Percentiles rank a stretch among this genome's conserved stretches.
These are phyloP conservation scores for Rutidosis leptorrhynchoides DNA, from an alignment of 129 eudicot species.

Conservation along the genomic window DNA sequence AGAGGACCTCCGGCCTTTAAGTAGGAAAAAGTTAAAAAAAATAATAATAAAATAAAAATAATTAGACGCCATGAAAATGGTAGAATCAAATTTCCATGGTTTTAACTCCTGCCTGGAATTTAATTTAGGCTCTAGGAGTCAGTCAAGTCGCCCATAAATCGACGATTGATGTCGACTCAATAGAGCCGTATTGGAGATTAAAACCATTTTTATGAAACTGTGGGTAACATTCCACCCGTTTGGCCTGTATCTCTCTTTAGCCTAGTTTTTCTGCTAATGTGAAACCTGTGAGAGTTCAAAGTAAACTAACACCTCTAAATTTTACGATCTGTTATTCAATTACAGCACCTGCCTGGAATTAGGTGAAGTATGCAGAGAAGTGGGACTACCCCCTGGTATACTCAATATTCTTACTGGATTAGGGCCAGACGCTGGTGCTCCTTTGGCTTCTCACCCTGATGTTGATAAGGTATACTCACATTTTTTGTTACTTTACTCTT, in stretches of 20 bases:
- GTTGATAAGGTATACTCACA: slow-evolving; percentile 70
- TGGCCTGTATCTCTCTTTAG: not conserved
- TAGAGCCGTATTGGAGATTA: not conserved
- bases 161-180: too few species aligned
- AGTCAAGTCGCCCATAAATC: too few species aligned
- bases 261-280: not conserved
- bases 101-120: too few species aligned
- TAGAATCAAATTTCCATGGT: too few species aligned
- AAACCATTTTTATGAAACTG: not conserved
- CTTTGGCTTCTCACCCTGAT: slow-evolving; percentile 93
- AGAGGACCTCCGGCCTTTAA: too few species aligned
- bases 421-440: slow-evolving; percentile 95
- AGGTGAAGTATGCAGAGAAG: slow-evolving; percentile 84
- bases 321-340: slow-evolving; percentile 14
- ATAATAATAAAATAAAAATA: too few species aligned
- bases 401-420: slow-evolving; percentile 86
- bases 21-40: too few species aligned
- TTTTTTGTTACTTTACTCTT: not conserved
- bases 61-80: too few species aligned
- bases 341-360: slow-evolving; percentile 90
- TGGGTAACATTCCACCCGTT: not conserved
- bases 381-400: slow-evolving; percentile 86
- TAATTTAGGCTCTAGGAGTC: too few species aligned
- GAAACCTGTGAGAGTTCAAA: not conserved
- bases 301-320: not conserved